Evolutionary conservation across 1,139 yeast genomes (phyloP).

Genomic region (Sugiyamaella novakii): DNA sequence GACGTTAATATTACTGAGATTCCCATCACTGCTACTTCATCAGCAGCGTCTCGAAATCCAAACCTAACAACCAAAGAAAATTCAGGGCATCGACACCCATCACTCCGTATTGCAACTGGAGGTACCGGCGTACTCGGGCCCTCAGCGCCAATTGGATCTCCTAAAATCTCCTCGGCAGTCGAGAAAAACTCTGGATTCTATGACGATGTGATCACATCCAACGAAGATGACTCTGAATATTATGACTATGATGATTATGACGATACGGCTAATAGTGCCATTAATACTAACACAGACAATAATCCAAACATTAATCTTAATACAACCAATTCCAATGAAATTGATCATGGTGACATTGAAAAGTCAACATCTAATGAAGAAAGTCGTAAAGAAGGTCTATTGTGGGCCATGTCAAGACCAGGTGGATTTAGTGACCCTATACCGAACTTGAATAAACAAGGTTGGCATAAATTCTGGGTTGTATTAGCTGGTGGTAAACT

Average conservation of each 20-base stretch:
- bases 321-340: conserved; percentile 6
- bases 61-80: neutral
- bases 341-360: conserved; percentile 1
- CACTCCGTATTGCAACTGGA: conserved; percentile 20
- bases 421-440: conserved; percentile 46
- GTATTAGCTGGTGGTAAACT: conserved; percentile 67
- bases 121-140: neutral
- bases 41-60: conserved; percentile 1
- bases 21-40: conserved; percentile 13
- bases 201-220: conserved; percentile 18
- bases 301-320: conserved; percentile 1
- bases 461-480: conserved; percentile 92
- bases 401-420: conserved; percentile 56
- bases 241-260: conserved; percentile 20
- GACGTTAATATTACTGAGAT: conserved; percentile 15
- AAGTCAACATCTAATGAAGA: conserved; percentile 6
- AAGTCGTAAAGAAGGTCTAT: conserved; percentile 53
- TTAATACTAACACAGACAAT: conserved; percentile 6
- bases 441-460: conserved; percentile 70
- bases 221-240: conserved; percentile 24
- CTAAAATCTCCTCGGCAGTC: conserved; percentile 4
- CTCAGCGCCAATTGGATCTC: neutral
- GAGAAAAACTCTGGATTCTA: conserved; percentile 1
- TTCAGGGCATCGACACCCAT: conserved; percentile 18
- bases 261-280: conserved; percentile 8